A percentile compares a stretch with the other conserved stretches of the same genome.
phyloP scores from a whole-genome alignment of 345 rosid species.

The Eucalyptus pauciflora region DNA sequence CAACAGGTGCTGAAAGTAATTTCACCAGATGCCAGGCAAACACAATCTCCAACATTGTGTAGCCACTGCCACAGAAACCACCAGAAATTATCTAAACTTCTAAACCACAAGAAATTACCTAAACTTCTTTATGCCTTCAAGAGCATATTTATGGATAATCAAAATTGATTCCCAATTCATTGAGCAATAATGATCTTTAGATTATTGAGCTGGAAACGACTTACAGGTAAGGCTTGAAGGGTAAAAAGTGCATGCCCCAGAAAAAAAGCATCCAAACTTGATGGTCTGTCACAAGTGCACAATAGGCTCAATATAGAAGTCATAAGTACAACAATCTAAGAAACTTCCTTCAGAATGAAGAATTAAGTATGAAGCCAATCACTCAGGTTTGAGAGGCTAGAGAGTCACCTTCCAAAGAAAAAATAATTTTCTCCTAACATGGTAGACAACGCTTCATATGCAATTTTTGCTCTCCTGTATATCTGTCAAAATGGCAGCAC shows the following conservation, averaged over 20 bases:
- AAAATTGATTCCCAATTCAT: not conserved
- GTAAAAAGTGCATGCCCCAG: slow-evolving; percentile 60
- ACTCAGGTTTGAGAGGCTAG: not conserved
- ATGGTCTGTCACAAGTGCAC: slow-evolving; percentile 38
- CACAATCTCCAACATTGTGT: not conserved
- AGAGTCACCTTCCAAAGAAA: slow-evolving; percentile 63
- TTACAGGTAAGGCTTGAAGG: slow-evolving; percentile 77
- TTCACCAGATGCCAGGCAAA: not conserved
- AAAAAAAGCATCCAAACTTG: slow-evolving; percentile 80
- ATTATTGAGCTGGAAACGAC: slow-evolving; percentile 6
- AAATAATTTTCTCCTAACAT: slow-evolving; percentile 62
- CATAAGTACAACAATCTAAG: not conserved
- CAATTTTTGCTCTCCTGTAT: slow-evolving; percentile 54
- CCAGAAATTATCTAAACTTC: not conserved
- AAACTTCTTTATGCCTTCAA: not conserved
- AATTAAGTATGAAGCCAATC: not conserved
- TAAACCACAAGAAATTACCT: not conserved
- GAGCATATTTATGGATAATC: not conserved
- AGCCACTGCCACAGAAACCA: not conserved
- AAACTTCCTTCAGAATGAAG: not conserved
- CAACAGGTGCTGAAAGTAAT: not conserved
- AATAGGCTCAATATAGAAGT: not conserved
- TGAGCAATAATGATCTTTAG: not conserved
- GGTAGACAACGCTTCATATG: slow-evolving; percentile 72
- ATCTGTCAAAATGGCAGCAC: slow-evolving; percentile 33